phyloP scores from a whole-genome alignment of 1,139 yeast species.

The Yamadazyma triangularis region DNA sequence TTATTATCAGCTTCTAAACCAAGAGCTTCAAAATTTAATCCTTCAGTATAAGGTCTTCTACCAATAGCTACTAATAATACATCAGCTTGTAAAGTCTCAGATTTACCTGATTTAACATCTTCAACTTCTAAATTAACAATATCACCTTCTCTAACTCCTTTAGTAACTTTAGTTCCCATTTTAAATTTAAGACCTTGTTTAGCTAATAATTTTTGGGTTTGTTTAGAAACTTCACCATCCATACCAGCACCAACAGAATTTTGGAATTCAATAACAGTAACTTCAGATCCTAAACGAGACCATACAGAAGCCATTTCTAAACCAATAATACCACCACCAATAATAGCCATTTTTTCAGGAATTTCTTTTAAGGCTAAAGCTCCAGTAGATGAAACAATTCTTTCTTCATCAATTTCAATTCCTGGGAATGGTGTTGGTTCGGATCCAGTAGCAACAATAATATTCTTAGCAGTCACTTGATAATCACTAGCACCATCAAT shows the following conservation, averaged over 20 bases:
- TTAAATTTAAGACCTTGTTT: conserved; percentile 96
- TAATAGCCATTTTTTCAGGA: conserved; percentile 87
- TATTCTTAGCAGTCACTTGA: conserved; percentile 71
- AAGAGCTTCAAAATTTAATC: conserved; percentile 80
- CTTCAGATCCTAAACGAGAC: conserved; percentile 93
- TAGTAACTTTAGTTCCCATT: conserved; percentile 84
- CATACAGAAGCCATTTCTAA: conserved; percentile 99
- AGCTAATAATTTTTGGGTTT: conserved; percentile 80
- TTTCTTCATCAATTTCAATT: conserved; percentile 91
- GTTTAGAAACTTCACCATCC: conserved; percentile 93
- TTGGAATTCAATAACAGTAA: conserved; percentile 90
- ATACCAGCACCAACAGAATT: conserved; percentile 89
- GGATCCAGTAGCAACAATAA: conserved; percentile 97
- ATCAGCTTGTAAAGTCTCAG: conserved; percentile 80
- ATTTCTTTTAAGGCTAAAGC: conserved; percentile 78
- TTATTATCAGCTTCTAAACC: conserved; percentile 88
- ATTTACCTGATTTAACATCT: conserved; percentile 81
- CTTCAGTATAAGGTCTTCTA: conserved; percentile 95
- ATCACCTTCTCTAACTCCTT: conserved; percentile 87
- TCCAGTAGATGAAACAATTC: conserved; percentile 96
- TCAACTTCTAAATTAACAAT: conserved; percentile 83
- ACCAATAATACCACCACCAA: conserved; percentile 99
- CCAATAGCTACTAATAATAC: conserved; percentile 96
- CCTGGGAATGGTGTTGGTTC: conserved; percentile 99
- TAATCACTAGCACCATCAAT: conserved; percentile 73